These are phyloP conservation scores for Pseudoperonospora humuli DNA, from an alignment of 352 stramenopile genomes.

Conservation along the genomic window DNA sequence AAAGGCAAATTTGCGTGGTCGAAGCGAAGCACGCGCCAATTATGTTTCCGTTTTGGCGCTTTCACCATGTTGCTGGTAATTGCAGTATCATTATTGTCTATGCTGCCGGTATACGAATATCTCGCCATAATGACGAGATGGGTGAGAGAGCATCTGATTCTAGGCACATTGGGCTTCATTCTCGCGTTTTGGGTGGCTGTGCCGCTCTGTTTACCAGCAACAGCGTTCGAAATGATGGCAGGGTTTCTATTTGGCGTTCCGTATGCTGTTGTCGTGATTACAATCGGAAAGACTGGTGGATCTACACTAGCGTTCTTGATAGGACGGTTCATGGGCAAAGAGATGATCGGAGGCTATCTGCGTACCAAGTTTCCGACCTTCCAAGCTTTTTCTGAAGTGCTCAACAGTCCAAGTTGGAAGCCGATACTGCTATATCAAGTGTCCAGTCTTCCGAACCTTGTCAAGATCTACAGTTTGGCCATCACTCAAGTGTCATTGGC, in stretches of 20 bases:
- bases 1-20: neutral
- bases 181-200: slow-evolving; percentile 57
- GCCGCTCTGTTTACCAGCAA: slow-evolving; percentile 60
- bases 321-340: slow-evolving; percentile 45
- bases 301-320: slow-evolving; percentile 63
- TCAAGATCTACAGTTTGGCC: slow-evolving; percentile 72
- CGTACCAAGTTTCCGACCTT: slow-evolving; percentile 56
- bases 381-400: slow-evolving; percentile 51
- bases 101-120: slow-evolving; percentile 42
- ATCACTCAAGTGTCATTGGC: slow-evolving; percentile 54
- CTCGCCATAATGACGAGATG: slow-evolving; percentile 34
- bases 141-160: slow-evolving; percentile 40
- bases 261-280: slow-evolving; percentile 44
- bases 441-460: slow-evolving; percentile 70
- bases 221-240: slow-evolving; percentile 52
- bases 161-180: slow-evolving; percentile 44
- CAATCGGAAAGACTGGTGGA: slow-evolving; percentile 58
- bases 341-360: slow-evolving; percentile 54
- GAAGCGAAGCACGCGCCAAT: slow-evolving; percentile 1
- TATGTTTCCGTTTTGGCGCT: slow-evolving; percentile 22
- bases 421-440: slow-evolving; percentile 70
- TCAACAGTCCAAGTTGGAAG: slow-evolving; percentile 66
- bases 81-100: slow-evolving; percentile 20
- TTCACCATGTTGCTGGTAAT: slow-evolving; percentile 9
- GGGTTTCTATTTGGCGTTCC: slow-evolving; percentile 60